Evolutionary conservation across 164 flowering plant species (phyloP), one percentile per base, ranked within the genome.

Genomic region (Berberis thunbergii): DNA sequence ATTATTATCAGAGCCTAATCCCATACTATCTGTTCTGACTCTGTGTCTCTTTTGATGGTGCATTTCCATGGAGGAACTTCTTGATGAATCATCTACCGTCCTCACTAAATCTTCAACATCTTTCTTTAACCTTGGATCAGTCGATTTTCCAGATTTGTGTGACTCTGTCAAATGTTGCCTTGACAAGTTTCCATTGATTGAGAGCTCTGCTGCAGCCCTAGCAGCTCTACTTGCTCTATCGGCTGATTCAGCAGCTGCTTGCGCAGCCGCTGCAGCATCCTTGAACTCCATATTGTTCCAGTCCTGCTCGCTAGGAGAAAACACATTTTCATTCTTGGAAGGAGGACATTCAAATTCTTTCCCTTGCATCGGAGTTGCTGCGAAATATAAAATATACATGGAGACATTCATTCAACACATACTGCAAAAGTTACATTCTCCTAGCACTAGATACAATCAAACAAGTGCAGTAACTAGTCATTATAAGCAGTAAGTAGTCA

Each of bases 181-280:
- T 48, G 60, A 38, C 60, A 69, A 60, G 49, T 70, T 78, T 45
- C 65, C 83, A 49, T 67, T 76, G 65, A 75, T 87, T 59, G 98
- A 73, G 67, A 86, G 85, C 67, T 94, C 87, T 26, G 88, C 97
- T 72, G 98, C 98, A 62, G 97, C 97, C 76, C 92, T 79, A 53
- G 97, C 97, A 77, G 99, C 99, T 65, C 87, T 75, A 72, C 96
- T 91, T 64, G 97, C 99, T 59, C 74, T 73, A 76, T 91, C 99
- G 45, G 99, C 99, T 67, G 97, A 81, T 79, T 89, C 99, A 41
- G 99, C 99, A 70, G 97, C 99, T 59, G 96, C 97, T 67, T 83
- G 91, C 57, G 96, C 99, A 63, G 97, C 99, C 71, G 89, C 73
- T 2, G 91, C 76, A 64, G 96, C 99, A 82, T 95, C 97, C 78